A percentile compares a stretch with the other conserved stretches of the same genome.
Evolutionary conservation across 1,284 basidiomycete genomes (phyloP).

Genomic region (Trichosporon asahii): DNA sequence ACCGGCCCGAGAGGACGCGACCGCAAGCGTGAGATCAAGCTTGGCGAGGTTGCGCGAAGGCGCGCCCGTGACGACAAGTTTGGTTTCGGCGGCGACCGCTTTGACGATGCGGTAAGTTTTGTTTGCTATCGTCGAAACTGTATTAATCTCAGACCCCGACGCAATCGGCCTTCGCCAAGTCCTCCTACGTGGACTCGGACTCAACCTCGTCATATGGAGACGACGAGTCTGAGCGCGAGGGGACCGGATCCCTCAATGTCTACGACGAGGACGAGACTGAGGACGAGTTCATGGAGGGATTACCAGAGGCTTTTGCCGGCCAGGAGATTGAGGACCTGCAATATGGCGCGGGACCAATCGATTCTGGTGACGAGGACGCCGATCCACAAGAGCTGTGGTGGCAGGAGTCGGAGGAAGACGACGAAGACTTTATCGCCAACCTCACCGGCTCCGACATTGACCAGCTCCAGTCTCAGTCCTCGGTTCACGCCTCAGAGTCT

Average conservation of each 20-base stretch:
- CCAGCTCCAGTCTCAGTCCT: constrained; percentile 42
- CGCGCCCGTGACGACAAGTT: constrained; percentile 47
- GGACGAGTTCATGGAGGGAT: constrained; percentile 34
- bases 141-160: constrained; percentile 19
- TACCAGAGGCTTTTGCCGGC: constrained; percentile 44
- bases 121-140: no score
- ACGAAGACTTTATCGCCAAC: constrained; percentile 42
- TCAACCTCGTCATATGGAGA: constrained; percentile 44
- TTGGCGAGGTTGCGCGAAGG: constrained; percentile 38
- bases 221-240: constrained; percentile 42
- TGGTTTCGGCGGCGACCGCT: constrained; percentile 31
- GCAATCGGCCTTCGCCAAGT: constrained; percentile 21
- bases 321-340: constrained; percentile 49
- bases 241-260: constrained; percentile 13
- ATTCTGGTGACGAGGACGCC: constrained; percentile 33
- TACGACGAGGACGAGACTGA: constrained; percentile 29
- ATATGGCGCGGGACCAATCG: constrained; percentile 40
- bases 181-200: constrained; percentile 30
- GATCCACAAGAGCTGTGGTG: constrained; percentile 29
- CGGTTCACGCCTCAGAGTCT: constrained; percentile 35
- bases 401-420: constrained; percentile 39
- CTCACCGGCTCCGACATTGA: constrained; percentile 47
- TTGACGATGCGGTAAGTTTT: constrained; percentile 23
- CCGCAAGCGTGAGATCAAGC: constrained; percentile 38
- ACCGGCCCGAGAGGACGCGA: constrained; percentile 37